Base-by-base conservation (phyloP, 768 basidiomycete species). In the Terana coerulea region DNA sequence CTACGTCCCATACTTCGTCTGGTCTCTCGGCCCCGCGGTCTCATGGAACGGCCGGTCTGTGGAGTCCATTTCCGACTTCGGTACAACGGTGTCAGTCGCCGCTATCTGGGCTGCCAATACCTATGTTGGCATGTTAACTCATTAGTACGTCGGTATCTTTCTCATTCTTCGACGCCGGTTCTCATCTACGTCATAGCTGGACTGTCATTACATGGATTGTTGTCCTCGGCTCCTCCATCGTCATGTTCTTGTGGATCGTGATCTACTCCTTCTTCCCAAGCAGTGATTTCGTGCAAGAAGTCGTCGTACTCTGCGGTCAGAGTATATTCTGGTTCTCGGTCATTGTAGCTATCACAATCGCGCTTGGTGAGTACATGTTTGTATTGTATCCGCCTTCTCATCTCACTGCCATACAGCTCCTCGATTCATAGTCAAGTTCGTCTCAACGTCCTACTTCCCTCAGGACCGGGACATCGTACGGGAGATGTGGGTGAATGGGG, bases 391-490 rank as follows among this genome's bases (percentile, higher is more conserved):
- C 2, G 5, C 4, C 2, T 19, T 3, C 39, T 3, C 24, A 26
- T 46, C 15, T 26, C 14, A 14, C 21, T 19, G n/a, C 3, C 45
- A 15, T 33, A n/a, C 54, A 91, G 90, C 83, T 5, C 95, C 95
- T 0, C 81, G 91, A 14, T 92, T 90, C 72, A 48, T 95, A 28
- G 73, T 83, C 68, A 90, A 91, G 62, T 91, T 80, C 64, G 62
- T 86, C 54, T 72, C 77, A 9, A 74, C 83, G 1, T 77, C 84
- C 0, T 97, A 94, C 61, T 69, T 66, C 42, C 94, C 95, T 2
- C 72, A 84, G 15, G 95, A 98, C 75, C 87, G 83, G 64, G 90
- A 97, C 60, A 84, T 98, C 50, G 75, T 98, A 7, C 84, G 95
- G 25, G 95, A 98, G 73, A 87, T 84, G 80, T 92, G 89, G 90